Evolutionary conservation across 371 early-diverging fungal genomes (phyloP).

Genomic region (Mucor ambiguus): DNA sequence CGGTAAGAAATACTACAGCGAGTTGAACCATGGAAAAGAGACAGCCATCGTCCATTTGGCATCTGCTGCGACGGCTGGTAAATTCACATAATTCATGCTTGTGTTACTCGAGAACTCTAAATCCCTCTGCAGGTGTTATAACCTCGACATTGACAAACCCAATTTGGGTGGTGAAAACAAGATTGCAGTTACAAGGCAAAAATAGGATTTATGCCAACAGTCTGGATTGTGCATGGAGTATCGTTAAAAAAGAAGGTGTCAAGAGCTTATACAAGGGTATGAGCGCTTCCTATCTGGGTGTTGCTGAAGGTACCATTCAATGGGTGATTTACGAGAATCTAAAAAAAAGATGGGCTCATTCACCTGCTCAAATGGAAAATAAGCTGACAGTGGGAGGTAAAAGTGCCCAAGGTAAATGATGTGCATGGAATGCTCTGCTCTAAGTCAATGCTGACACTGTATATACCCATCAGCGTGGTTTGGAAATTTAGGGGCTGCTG

Average conservation of each 20-base stretch:
- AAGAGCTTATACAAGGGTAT: constrained; percentile 88
- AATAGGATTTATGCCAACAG: constrained; percentile 69
- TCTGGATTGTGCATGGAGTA: constrained; percentile 69
- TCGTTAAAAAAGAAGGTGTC: constrained; percentile 81
- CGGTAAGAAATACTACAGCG: constrained; percentile 78
- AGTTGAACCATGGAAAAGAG: constrained; percentile 76
- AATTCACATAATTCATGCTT: not conserved
- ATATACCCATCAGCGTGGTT: constrained; percentile 61
- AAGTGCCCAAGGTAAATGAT: constrained; percentile 23
- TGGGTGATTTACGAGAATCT: constrained; percentile 95
- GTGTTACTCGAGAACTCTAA: not conserved
- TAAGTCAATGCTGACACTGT: not conserved
- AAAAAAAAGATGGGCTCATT: constrained; percentile 51
- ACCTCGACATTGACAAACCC: constrained; percentile 90
- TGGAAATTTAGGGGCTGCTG: constrained; percentile 86
- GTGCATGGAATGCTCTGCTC: not conserved
- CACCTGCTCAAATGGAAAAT: constrained; percentile 1
- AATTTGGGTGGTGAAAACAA: constrained; percentile 96
- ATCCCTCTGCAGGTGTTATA: constrained; percentile 45
- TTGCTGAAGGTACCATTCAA: constrained; percentile 89
- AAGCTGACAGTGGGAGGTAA: constrained; percentile 35
- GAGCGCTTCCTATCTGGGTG: constrained; percentile 80
- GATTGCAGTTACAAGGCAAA: constrained; percentile 85
- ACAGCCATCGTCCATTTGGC: constrained; percentile 79
- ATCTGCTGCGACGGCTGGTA: constrained; percentile 86